These are phyloP conservation scores for Pezicula neosporulosa DNA, from an alignment of 2,329 filamentous ascomycete genomes.

Conservation along the genomic window DNA sequence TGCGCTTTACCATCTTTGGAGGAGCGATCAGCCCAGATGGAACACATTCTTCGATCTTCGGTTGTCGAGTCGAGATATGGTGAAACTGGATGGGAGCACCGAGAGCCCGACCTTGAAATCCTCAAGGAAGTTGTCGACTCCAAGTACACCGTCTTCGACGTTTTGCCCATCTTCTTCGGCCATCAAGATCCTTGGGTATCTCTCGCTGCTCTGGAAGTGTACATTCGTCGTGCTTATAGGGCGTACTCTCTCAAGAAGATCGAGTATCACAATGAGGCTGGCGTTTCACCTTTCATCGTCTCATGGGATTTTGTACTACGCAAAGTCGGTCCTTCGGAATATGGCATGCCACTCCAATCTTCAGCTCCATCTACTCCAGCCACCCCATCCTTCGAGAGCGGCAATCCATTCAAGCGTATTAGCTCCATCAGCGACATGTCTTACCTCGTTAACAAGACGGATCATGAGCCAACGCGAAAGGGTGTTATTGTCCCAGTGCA, in stretches of 20 bases:
- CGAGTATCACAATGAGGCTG: conserved; percentile 72
- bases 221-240: conserved; percentile 93
- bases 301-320: conserved; percentile 96
- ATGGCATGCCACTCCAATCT: conserved; percentile 75
- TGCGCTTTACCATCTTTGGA: conserved; percentile 94
- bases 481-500: conserved; percentile 92
- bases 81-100: conserved; percentile 94
- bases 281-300: conserved; percentile 73
- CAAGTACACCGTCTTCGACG: conserved; percentile 97
- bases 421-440: conserved; percentile 97
- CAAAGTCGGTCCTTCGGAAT: conserved; percentile 90
- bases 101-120: conserved; percentile 83
- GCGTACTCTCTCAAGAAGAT: conserved; percentile 89
- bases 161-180: conserved; percentile 90
- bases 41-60: conserved; percentile 93
- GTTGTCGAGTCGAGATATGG: conserved; percentile 97
- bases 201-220: conserved; percentile 90
- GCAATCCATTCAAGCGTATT: conserved; percentile 72
- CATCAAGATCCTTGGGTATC: conserved; percentile 94
- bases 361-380: conserved; percentile 81
- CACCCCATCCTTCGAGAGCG: conserved; percentile 60
- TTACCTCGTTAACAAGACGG: conserved; percentile 71
- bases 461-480: conserved; percentile 78
- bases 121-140: conserved; percentile 99
- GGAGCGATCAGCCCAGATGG: conserved; percentile 94